Base-by-base conservation (phyloP, 768 basidiomycete species). In the Lyophyllum semitale region DNA sequence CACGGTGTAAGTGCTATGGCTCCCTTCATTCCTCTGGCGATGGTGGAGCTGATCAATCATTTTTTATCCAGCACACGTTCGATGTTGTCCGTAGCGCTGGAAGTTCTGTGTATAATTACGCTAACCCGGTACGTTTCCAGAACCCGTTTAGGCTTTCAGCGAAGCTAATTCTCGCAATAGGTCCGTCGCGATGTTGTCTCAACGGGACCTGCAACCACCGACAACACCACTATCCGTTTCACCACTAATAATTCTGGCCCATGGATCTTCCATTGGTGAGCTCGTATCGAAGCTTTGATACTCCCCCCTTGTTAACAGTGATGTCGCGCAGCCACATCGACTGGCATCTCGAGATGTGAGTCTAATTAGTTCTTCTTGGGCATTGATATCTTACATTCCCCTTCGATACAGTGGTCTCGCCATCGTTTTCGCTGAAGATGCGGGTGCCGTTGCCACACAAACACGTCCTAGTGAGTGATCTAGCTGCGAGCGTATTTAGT, bases 51-150 rank as follows among this genome's bases (percentile, higher is more conserved):
- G 37, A 38, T 38, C 15, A 13, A 17, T 18, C 6, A 35, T n/a
- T n/a, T n/a, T 32, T 20, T 22, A n/a, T 40, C 12, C 56, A 66
- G 62, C 72, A 76, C 50, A 55, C 69, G 20, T 80, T 80, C 52
- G 69, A 70, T 46, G 73, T 79, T 20, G 67, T 78, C 30, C 67
- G 71, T 53, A 73, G 66, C 52, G 73, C 69, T 42, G 76, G 71
- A 9, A 71, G 61, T 22, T 59, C 64, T 4, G 49, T 33, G 1
- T 68, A 66, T 53, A 78, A 80, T 64, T 77, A 71, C 42, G 65
- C 58, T 22, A 84, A 85, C 64, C 87, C 86, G 2, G 57, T 55
- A 26, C 20, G 41, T 35, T 11, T 42, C 25, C 26, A 6, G 22
- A 3, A 4, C 9, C 25, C 15, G 12, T 44, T 6, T 27, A 12